Evolutionary conservation across 1,284 basidiomycete genomes (phyloP).

Genomic region (Apiotrichum veenhuisii): DNA sequence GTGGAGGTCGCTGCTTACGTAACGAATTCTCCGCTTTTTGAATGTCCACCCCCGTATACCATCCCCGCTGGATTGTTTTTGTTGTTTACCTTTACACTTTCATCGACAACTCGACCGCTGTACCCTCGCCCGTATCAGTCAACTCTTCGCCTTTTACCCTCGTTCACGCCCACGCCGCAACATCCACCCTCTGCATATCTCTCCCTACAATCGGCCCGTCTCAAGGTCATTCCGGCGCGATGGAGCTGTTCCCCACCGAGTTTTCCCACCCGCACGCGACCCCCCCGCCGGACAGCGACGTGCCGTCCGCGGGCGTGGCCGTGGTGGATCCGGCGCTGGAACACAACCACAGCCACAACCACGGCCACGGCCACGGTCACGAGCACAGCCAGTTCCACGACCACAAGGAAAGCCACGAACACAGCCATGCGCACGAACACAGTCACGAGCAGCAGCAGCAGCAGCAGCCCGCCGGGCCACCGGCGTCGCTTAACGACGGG

Average conservation of each 20-base stretch:
- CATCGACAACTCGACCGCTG: too few species aligned
- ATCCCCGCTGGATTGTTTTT: too few species aligned
- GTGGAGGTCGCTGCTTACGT: too few species aligned
- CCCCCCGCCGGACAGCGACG: background rate
- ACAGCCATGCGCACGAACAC: background rate
- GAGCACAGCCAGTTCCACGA: background rate
- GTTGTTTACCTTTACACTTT: too few species aligned
- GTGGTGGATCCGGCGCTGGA: too few species aligned
- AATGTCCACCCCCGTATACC: too few species aligned
- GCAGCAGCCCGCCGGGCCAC: background rate
- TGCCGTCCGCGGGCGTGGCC: background rate
- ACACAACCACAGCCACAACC: background rate
- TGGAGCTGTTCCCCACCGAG: slow-evolving; percentile 9
- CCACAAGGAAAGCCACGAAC: background rate
- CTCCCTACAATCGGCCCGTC: background rate
- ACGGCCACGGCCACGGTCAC: background rate
- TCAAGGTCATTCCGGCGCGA: background rate
- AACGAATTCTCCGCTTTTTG: too few species aligned
- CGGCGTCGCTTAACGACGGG: background rate
- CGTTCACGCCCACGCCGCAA: too few species aligned
- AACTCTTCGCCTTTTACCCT: too few species aligned
- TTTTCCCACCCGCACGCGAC: background rate
- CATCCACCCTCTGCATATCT: background rate
- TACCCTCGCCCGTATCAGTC: background rate
- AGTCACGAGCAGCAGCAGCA: background rate